Evolutionary conservation across 139 green algal genomes (phyloP), one percentile per base, ranked within the genome.

Genomic region (Diplosphaera chodatii): DNA sequence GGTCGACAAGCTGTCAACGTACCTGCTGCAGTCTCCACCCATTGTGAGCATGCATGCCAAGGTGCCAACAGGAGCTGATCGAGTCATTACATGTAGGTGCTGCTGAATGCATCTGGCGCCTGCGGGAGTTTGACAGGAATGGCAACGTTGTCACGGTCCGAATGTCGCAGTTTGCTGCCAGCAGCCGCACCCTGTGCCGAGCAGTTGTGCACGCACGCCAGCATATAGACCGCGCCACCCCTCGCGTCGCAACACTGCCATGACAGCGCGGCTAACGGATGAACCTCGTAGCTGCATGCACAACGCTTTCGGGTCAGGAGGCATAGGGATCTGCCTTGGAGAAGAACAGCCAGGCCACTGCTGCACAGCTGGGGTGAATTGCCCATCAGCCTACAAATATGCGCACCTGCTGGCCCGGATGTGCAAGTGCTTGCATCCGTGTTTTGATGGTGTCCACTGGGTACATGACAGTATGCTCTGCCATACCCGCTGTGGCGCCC

Each of bases 371-470:
- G 13, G 16, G 3, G 32, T 21, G 32, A 55, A 55, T 62, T 22
- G 22, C 29, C 4, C 8, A 48, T 48, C 8, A 28, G n/a, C n/a
- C n/a, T n/a, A n/a, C n/a, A n/a, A n/a, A n/a, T n/a, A n/a, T n/a
- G n/a, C 32, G 69, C 73, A 87, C 83, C 80, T 78, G 78, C 77
- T 97, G 91, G 0, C 91, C 91, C 2, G 91, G 91, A 55, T 95
- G 91, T n/a, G 83, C 84, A 2, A 96, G 73, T 1, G 91, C 91
- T 83, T 99, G 95, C 90, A 97, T 96, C 1, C 95, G 70, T 4
- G 95, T 99, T 71, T 99, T 99, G 62, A 99, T 88, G 20, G 94
- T 98, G 81, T 99, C 95, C 15, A 99, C 88, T 8, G 80, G 80
- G 64, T 92, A 98, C 95, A 99, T 99, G 30, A 83, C 92, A 4